phyloP scores from a whole-genome alignment of 1,284 basidiomycete genomes.

The Microbotryum lychnidis-dioicae region DNA sequence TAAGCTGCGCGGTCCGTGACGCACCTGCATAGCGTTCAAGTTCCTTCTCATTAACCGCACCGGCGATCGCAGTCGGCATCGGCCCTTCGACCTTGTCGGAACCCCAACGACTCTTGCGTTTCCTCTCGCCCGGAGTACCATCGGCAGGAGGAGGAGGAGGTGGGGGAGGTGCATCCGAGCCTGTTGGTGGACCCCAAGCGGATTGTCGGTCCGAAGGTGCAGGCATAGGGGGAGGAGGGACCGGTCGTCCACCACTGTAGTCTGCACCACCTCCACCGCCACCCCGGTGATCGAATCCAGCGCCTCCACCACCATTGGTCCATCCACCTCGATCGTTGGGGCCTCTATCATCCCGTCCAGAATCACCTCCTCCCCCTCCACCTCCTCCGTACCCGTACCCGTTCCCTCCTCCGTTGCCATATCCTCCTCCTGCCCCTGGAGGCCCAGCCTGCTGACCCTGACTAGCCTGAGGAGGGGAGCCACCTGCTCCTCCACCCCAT shows the following conservation, averaged over 20 bases:
- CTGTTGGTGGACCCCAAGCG: constrained; percentile 1
- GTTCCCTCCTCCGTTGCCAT: constrained; percentile 22
- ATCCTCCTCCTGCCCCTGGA: constrained; percentile 26
- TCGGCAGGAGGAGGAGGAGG: constrained; percentile 6
- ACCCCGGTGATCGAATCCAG: constrained; percentile 6
- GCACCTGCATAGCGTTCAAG: constrained; percentile 68
- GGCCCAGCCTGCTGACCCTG: constrained; percentile 2
- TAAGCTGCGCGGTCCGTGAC: not conserved
- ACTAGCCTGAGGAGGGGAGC: constrained; percentile 1
- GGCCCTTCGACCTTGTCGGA: constrained; percentile 70
- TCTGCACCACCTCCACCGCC: constrained; percentile 5
- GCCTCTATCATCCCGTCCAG: constrained; percentile 14
- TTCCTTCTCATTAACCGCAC: constrained; percentile 81
- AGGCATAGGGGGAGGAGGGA: constrained; percentile 19
- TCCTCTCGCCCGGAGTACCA: constrained; percentile 47
- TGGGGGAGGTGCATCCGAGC: constrained; percentile 5
- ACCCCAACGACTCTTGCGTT: constrained; percentile 91
- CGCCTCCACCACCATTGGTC: not conserved
- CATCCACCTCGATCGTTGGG: constrained; percentile 2
- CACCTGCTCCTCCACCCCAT: constrained; percentile 26
- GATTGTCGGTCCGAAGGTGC: not conserved
- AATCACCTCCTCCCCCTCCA: constrained; percentile 18
- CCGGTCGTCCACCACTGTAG: constrained; percentile 17
- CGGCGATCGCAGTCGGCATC: constrained; percentile 82
- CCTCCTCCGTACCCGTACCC: constrained; percentile 21